Evolutionary conservation across 768 basidiomycete species (phyloP), one percentile per base, ranked within the genome.

Genomic region (Cystofilobasidium capitatum): DNA sequence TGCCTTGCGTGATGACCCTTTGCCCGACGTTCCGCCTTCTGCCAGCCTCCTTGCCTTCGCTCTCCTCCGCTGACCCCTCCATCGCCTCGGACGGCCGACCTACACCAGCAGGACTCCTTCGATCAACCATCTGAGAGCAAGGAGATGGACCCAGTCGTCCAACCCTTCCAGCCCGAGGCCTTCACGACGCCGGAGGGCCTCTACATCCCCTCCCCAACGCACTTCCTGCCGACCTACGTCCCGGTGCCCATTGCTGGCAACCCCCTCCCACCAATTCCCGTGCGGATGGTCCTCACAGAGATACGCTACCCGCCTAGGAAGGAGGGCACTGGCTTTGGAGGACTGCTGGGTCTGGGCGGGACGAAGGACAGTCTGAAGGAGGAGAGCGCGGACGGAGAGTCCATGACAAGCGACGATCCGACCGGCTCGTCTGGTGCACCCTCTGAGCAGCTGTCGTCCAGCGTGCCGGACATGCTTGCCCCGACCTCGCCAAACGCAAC

Each of bases 131-230:
- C n/a, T n/a, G n/a, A n/a, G n/a, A n/a, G n/a, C n/a, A n/a, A n/a
- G n/a, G n/a, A n/a, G n/a, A n/a, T n/a, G n/a, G n/a, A n/a, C n/a
- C n/a, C n/a, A n/a, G n/a, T 44, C 22, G 26, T 33, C 55, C 31
- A 20, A 9, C 45, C 62, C 17, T 45, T 67, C 29, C 66, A 67
- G 35, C 60, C 66, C 13, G 62, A 59, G 35, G 26, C 40, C 12
- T 64, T 69, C 57, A 33, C 39, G 26, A 62, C 68, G 16, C 68
- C 68, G 29, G 68, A 69, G 35, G 68, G 68, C 8, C 44, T 49
- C 35, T 69, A 64, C 24, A 7, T 13, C 20, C 54, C 24, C 39
- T 20, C 47, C 29, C 63, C 68, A 13, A 36, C 68, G 2, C 57
- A 59, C 39, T 69, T 69, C 37, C 40, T 42, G 16, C 33, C 63